Conservation (phyloP, 2,329 filamentous ascomycete species). For the Diplodia scrobiculata region DNA sequence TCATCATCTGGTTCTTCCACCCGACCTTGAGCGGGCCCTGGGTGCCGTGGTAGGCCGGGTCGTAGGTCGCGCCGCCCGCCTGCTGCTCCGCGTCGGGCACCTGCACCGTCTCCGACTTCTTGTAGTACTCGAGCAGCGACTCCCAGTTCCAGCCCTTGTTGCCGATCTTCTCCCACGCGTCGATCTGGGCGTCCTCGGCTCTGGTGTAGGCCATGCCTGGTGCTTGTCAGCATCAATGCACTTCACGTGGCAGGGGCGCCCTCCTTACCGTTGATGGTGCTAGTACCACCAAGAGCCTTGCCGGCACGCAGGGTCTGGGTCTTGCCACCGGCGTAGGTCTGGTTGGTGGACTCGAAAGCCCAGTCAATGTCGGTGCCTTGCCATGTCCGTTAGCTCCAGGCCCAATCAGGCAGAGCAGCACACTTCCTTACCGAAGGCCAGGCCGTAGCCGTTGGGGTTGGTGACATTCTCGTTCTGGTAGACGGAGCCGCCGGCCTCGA, state of each 20-base stretch:
- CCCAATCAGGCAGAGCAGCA: not conserved
- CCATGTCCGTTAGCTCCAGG: not conserved
- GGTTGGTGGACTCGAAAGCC: constrained; percentile 45
- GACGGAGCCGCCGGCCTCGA: constrained; percentile 40
- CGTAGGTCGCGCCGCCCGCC: constrained; percentile 36
- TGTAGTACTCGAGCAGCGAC: constrained; percentile 38
- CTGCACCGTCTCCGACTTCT: constrained; percentile 37
- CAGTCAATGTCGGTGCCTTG: constrained; percentile 44
- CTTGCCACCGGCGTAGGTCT: constrained; percentile 41
- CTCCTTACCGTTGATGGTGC: constrained; percentile 46
- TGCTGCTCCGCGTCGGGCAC: constrained; percentile 32
- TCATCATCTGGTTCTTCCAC: constrained; percentile 37
- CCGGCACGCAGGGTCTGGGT: constrained; percentile 38
- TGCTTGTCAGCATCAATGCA: not conserved
- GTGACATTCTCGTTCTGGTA: constrained; percentile 41
- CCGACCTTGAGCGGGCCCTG: constrained; percentile 37
- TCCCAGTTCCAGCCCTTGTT: constrained; percentile 43
- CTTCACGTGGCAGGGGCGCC: not conserved
- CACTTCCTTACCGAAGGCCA: constrained; percentile 30
- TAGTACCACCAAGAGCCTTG: constrained; percentile 49
- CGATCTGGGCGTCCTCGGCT: constrained; percentile 41
- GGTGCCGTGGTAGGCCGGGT: constrained; percentile 34
- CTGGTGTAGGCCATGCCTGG: constrained; percentile 43
- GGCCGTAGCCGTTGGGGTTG: constrained; percentile 34
- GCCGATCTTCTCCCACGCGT: constrained; percentile 41